These are phyloP conservation scores for Ceratocystis colombiana DNA, from an alignment of 2,329 filamentous ascomycete genomes.

Conservation along the genomic window DNA sequence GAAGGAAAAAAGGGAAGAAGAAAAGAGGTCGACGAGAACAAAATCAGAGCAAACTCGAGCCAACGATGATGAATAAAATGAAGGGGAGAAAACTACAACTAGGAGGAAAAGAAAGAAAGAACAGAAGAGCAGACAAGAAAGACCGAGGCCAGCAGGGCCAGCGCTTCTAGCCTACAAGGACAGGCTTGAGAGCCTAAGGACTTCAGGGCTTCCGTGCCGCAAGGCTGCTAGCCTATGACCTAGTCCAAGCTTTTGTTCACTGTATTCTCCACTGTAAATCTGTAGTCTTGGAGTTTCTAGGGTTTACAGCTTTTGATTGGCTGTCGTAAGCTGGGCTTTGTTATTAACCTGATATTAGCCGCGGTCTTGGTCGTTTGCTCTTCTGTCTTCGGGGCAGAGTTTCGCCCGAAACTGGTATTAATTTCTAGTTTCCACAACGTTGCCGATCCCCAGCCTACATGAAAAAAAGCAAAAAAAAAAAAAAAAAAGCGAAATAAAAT, in stretches of 20 bases:
- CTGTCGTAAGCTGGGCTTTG: background rate
- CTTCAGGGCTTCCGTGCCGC: background rate
- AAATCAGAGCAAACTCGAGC: constrained; percentile 2
- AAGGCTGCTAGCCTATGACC: background rate
- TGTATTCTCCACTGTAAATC: background rate
- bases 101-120: background rate
- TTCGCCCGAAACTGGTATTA: background rate
- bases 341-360: background rate
- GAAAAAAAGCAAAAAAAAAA: too few relatives aligned
- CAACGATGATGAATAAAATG: background rate
- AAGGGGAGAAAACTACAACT: background rate
- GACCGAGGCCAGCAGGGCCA: background rate
- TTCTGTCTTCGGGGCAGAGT: background rate
- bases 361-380: background rate
- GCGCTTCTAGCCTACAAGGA: background rate
- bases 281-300: too few relatives aligned
- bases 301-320: background rate
- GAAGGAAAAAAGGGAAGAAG: background rate
- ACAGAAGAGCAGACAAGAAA: background rate
- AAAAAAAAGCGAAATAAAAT: too few relatives aligned
- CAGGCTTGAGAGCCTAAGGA: background rate
- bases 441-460: too few relatives aligned
- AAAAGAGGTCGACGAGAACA: background rate
- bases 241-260: background rate
- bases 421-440: too few relatives aligned